phyloP scores from a whole-genome alignment of 352 stramenopile genomes.

The Phytophthora kernoviae region DNA sequence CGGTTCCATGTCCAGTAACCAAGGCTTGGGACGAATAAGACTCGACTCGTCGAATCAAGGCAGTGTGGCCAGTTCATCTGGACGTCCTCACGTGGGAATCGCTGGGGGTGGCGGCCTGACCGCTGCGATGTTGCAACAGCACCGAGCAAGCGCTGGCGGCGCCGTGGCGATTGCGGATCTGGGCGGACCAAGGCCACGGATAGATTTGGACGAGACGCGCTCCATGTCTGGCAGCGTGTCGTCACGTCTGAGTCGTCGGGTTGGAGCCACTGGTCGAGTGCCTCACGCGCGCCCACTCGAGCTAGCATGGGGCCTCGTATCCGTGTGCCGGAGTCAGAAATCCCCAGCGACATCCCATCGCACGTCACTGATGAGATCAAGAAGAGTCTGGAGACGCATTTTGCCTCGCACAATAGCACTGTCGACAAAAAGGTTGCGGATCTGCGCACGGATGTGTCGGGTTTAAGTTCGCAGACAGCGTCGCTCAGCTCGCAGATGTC shows the following conservation, averaged over 20 bases:
- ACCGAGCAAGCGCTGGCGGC: conserved; percentile 18
- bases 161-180: conserved; percentile 23
- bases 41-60: conserved; percentile 23
- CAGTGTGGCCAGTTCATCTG: conserved; percentile 18
- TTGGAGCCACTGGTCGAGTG: conserved; percentile 24
- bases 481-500: conserved; percentile 47
- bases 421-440: conserved; percentile 76
- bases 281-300: conserved; percentile 27
- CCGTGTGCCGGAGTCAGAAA: conserved; percentile 47
- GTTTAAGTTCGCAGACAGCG: conserved; percentile 49
- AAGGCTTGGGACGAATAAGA: conserved; percentile 15
- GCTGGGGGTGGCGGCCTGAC: conserved; percentile 40
- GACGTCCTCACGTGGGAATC: conserved; percentile 36
- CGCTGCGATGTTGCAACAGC: conserved; percentile 45
- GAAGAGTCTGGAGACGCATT: conserved; percentile 73
- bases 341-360: conserved; percentile 47
- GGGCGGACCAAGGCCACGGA: conserved; percentile 13
- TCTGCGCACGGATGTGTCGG: conserved; percentile 60
- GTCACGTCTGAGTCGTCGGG: conserved; percentile 25
- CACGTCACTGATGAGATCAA: conserved; percentile 62
- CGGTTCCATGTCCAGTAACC: conserved; percentile 39
- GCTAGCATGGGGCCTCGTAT: conserved; percentile 40
- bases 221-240: conserved; percentile 34
- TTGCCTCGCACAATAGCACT: conserved; percentile 50
- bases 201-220: conserved; percentile 40